phyloP scores from a whole-genome alignment of 2,329 filamentous ascomycete species.

The Ciborinia camelliae region DNA sequence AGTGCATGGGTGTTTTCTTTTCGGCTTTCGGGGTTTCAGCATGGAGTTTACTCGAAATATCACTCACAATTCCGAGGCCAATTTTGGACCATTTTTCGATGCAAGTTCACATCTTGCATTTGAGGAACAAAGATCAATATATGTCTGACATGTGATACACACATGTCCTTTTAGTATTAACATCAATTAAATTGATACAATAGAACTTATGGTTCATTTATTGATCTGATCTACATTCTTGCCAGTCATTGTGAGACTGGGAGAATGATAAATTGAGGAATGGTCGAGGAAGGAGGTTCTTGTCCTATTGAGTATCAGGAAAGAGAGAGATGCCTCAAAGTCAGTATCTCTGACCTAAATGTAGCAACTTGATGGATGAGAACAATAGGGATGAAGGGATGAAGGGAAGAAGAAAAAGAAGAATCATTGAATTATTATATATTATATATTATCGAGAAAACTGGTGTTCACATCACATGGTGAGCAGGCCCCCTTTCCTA shows the following conservation, averaged over 20 bases:
- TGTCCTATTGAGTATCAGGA: too few species aligned
- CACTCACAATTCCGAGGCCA: neutral
- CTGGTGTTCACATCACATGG: too few species aligned
- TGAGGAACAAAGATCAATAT: neutral
- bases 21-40: conserved; percentile 2
- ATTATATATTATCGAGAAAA: too few species aligned
- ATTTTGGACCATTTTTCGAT: neutral
- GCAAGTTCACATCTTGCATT: neutral
- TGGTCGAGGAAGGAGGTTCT: too few species aligned
- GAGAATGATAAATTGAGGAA: too few species aligned
- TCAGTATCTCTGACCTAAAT: too few species aligned
- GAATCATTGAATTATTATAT: too few species aligned
- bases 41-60: conserved; percentile 10
- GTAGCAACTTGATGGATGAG: too few species aligned
- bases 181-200: neutral
- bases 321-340: too few species aligned
- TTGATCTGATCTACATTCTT: neutral
- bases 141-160: neutral
- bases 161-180: neutral
- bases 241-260: neutral
- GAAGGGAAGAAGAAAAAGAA: too few species aligned
- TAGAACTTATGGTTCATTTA: neutral
- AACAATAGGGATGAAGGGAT: too few species aligned
- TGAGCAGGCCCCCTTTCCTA: too few species aligned
- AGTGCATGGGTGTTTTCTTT: conserved; percentile 11